Base-by-base conservation (phyloP, 2,329 filamentous ascomycete genomes). In the Monosporascus cannonballus region DNA sequence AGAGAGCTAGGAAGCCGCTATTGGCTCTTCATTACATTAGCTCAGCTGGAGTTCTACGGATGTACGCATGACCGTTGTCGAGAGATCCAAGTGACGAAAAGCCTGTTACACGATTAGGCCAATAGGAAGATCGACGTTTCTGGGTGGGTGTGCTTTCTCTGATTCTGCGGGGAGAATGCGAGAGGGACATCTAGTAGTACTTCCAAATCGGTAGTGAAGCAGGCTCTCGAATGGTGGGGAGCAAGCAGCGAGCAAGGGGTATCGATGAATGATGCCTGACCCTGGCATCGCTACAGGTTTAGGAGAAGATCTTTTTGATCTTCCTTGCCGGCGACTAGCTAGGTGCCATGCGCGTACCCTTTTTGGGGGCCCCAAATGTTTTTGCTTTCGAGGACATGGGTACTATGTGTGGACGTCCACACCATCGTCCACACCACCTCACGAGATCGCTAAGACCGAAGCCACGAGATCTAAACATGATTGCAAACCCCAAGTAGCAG, bases 1-100 rank as follows among this genome's bases (percentile, higher is more conserved):
- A 67, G 69, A 65, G 69, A 66, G 65, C 61, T 65, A 60, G 57
- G 64, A 61, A 60, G 55, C 58, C 62, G 60, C 68, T 62, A 76
- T 75, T 74, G 73, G 73, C 65, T 67, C 66, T 71, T 68, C 62
- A 66, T 68, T 66, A 75, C 70, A 69, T 72, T 70, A 71, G 70
- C 67, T 69, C 66, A 70, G 70, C 65, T 71, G 64, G 67, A 72
- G 67, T 71, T 69, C 67, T 18, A 71, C 73, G 74, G 73, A 73
- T 72, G 71, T 75, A 73, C 71, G 74, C 75, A 77, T 78, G 74
- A 73, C 74, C 71, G 74, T 75, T 73, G 73, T 72, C 66, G 68
- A 72, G 66, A 60, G 11, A 34, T 34, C 30, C 30, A 34, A 34
- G 30, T 3, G 30, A 34, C 11, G 30, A 34, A 34, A 34, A 34